Evolutionary conservation across 257 asterid genomes (phyloP).

Genomic region (Solanum pimpinellifolium): DNA sequence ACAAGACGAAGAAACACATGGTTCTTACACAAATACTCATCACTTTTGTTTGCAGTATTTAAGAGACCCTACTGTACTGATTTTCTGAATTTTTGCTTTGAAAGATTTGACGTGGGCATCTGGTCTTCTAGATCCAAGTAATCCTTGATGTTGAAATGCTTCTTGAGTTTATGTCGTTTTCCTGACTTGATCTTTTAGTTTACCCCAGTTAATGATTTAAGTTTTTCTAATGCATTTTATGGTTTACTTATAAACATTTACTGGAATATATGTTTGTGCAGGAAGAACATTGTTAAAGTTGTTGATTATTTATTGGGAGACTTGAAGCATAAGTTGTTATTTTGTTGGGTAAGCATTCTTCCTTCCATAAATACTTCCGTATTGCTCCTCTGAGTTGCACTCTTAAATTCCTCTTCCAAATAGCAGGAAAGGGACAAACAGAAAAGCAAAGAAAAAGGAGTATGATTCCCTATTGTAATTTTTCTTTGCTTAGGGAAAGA

Average conservation of each 20-base stretch:
- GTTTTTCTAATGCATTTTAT: neutral
- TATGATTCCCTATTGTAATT: neutral
- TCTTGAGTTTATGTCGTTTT: neutral
- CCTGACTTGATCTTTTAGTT: neutral
- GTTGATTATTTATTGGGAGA: conserved; percentile 64
- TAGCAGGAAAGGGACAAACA: neutral
- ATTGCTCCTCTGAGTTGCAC: neutral
- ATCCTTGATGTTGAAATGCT: neutral
- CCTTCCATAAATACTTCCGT: neutral
- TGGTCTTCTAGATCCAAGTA: conserved; percentile 94
- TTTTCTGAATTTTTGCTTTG: conserved; percentile 75
- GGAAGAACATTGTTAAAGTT: conserved; percentile 44
- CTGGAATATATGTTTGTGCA: conserved; percentile 19
- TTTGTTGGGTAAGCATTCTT: conserved; percentile 67
- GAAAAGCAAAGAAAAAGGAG: neutral
- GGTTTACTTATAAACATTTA: neutral
- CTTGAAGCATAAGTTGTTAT: conserved; percentile 34
- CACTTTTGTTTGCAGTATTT: conserved; percentile 43
- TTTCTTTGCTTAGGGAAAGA: neutral
- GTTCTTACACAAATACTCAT: neutral
- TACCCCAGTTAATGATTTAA: neutral
- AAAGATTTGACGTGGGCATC: conserved; percentile 66
- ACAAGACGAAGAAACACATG: neutral
- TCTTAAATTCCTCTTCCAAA: neutral
- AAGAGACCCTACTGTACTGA: conserved; percentile 76